Conservation (phyloP, 2,329 filamentous ascomycete genomes). For the Cladophialophora psammophila region DNA sequence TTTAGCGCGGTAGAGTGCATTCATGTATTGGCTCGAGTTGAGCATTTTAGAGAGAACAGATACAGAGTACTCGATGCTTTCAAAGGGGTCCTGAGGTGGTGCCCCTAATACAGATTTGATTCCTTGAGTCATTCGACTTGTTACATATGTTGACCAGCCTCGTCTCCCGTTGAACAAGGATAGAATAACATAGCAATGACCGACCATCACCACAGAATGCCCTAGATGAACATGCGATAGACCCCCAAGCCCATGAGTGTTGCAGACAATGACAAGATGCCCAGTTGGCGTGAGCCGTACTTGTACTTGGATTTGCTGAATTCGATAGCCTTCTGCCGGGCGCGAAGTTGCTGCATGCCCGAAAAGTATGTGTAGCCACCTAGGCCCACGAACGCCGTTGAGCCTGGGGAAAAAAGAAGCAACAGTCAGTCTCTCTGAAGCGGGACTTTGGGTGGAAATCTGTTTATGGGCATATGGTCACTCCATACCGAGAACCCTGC, state of each 20-base stretch:
- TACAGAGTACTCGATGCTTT: not conserved
- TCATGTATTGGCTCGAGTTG: slow-evolving; percentile 25
- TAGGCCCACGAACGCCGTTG: slow-evolving; percentile 76
- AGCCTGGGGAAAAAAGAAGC: slow-evolving; percentile 59
- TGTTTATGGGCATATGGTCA: no score
- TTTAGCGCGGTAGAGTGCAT: slow-evolving; percentile 26
- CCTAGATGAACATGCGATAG: slow-evolving; percentile 70
- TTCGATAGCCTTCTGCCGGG: slow-evolving; percentile 68
- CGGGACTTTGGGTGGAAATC: not conserved
- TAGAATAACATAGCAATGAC: not conserved
- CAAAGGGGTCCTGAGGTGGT: not conserved
- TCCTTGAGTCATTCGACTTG: not conserved
- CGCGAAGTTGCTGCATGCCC: slow-evolving; percentile 73
- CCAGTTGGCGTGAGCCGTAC: slow-evolving; percentile 72
- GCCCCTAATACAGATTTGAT: slow-evolving; percentile 13
- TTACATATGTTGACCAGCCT: not conserved
- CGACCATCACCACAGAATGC: not conserved
- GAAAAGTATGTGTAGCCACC: slow-evolving; percentile 80
- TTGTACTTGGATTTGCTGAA: slow-evolving; percentile 74
- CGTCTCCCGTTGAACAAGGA: not conserved
- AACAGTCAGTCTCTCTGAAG: not conserved
- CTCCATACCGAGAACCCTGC: slow-evolving; percentile 72
- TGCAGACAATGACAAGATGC: slow-evolving; percentile 72
- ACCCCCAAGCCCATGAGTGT: slow-evolving; percentile 73
- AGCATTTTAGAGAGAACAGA: slow-evolving; percentile 14